These are phyloP conservation scores for Cornus kousa DNA, from an alignment of 148 eudicot species.

Conservation along the genomic window DNA sequence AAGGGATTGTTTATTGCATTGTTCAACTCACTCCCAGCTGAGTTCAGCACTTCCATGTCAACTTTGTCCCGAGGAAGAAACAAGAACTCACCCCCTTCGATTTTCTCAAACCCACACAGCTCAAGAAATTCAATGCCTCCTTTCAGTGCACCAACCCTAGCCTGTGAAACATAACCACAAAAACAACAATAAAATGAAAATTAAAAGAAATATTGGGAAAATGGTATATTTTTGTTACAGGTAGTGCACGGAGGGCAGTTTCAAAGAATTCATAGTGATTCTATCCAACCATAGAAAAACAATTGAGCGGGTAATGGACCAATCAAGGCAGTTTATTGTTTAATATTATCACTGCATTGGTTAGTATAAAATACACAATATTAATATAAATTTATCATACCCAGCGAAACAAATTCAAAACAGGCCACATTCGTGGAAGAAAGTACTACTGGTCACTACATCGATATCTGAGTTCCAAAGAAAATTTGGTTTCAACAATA, in stretches of 20 bases:
- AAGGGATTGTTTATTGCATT: conserved; percentile 91
- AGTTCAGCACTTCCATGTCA: conserved; percentile 61
- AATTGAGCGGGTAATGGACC: not conserved
- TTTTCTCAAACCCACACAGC: conserved; percentile 86
- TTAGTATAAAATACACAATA: not conserved
- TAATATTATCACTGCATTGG: not conserved
- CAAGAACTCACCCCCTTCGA: conserved; percentile 84
- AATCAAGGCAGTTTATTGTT: not conserved
- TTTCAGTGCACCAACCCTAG: conserved; percentile 81
- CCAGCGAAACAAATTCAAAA: too few relatives aligned
- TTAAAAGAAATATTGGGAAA: not conserved
- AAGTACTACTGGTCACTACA: not conserved
- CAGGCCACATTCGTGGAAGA: not conserved
- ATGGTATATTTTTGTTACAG: not conserved
- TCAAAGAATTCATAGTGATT: too few relatives aligned
- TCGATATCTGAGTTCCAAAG: not conserved
- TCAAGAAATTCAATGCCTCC: conserved; percentile 95
- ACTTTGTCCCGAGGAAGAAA: conserved; percentile 76
- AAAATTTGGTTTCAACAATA: not conserved
- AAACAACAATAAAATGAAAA: not conserved
- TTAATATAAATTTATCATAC: too few relatives aligned
- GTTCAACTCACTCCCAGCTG: conserved; percentile 87
- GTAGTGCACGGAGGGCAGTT: not conserved
- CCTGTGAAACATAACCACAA: conserved; percentile 37
- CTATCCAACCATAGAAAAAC: not conserved